Conservation (phyloP, 352 stramenopile species). For the Phytophthora uliginosa region DNA sequence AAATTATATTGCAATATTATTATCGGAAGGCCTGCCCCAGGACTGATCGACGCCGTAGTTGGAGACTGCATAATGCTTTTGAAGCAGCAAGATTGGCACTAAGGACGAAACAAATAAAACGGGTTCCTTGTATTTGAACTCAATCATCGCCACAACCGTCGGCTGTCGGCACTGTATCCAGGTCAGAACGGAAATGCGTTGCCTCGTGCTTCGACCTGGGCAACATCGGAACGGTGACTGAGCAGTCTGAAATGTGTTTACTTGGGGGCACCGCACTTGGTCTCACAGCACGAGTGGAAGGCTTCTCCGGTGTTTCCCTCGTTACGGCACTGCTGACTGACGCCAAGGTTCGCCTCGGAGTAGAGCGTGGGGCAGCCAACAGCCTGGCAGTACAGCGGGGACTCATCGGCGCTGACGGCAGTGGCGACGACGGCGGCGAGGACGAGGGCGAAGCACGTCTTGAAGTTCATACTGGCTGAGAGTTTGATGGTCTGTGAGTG, state of each 20-base stretch:
- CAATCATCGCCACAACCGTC: not conserved
- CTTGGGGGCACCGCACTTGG: constrained; percentile 13
- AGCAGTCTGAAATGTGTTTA: not conserved
- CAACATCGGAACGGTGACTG: not conserved
- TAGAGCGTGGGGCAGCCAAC: constrained; percentile 22
- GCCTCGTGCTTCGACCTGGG: too few species aligned
- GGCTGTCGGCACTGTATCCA: not conserved
- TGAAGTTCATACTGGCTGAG: constrained; percentile 33
- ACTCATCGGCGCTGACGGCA: constrained; percentile 14
- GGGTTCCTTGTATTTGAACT: constrained; percentile 13
- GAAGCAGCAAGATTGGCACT: not conserved
- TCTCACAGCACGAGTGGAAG: constrained; percentile 15
- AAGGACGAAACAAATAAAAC: constrained; percentile 14
- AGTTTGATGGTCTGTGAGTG: not conserved
- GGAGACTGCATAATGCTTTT: too few species aligned
- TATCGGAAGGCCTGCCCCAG: too few species aligned
- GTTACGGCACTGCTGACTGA: constrained; percentile 30
- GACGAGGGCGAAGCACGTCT: constrained; percentile 26
- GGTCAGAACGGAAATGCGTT: not conserved
- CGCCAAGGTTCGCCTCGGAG: constrained; percentile 16
- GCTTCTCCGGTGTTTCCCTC: not conserved
- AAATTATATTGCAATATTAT: too few species aligned
- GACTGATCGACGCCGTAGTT: too few species aligned
- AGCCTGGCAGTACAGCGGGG: constrained; percentile 22
- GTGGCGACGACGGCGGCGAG: constrained; percentile 21